Conservation (phyloP, 768 basidiomycete species). For the Phylloporus sp. region DNA sequence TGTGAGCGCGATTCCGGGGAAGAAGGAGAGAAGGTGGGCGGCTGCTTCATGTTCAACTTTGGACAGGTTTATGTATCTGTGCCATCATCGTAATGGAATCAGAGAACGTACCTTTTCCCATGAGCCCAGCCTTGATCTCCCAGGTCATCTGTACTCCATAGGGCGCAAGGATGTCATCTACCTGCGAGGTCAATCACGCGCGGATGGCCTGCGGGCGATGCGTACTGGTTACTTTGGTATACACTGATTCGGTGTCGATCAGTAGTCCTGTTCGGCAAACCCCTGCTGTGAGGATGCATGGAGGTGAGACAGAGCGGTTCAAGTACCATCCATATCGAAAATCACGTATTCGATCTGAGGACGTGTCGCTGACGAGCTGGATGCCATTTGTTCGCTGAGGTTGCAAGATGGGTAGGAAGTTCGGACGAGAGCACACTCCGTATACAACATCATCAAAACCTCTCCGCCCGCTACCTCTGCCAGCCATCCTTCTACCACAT, state of each 20-base stretch:
- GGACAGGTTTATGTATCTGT: background rate
- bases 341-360: conserved; percentile 54
- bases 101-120: conserved; percentile 68
- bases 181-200: conserved; percentile 1
- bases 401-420: too few relatives aligned
- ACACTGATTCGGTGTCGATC: conserved; percentile 74
- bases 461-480: too few relatives aligned
- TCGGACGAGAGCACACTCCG: too few relatives aligned
- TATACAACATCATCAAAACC: too few relatives aligned
- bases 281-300: background rate
- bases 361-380: background rate
- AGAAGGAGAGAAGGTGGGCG: conserved; percentile 69
- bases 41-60: conserved; percentile 64
- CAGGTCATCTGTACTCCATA: conserved; percentile 80
- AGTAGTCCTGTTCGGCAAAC: conserved; percentile 49
- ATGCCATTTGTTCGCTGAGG: background rate
- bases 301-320: background rate
- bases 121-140: conserved; percentile 85
- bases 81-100: background rate
- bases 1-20: conserved; percentile 67
- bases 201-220: conserved; percentile 2
- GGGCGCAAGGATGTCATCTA: conserved; percentile 68
- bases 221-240: conserved; percentile 76
- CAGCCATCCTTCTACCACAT: too few relatives aligned
- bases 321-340: conserved; percentile 70